Percentiles rank a stretch among this genome's conserved stretches.
Evolutionary conservation across 768 basidiomycete species (phyloP).

Genomic region (Tricholoma flavovirens): DNA sequence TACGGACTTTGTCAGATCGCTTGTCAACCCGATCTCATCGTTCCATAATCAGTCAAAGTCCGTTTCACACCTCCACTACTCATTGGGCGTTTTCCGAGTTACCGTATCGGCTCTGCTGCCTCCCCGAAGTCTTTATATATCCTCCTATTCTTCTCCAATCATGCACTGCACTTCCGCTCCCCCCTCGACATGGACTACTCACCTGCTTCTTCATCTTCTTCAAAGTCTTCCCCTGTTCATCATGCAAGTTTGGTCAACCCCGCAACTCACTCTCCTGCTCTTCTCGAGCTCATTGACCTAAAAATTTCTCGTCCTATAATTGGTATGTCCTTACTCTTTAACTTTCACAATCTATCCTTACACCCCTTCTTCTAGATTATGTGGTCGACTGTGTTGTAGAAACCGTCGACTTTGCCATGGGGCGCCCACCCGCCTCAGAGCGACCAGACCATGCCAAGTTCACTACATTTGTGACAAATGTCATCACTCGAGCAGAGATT

Average conservation of each 20-base stretch:
- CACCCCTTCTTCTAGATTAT: conserved; percentile 45
- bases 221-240: conserved; percentile 32
- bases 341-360: conserved; percentile 1
- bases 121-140: conserved; percentile 30
- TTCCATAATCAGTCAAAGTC: conserved; percentile 9
- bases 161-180: conserved; percentile 12
- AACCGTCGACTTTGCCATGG: conserved; percentile 72
- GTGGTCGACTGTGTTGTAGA: conserved; percentile 63
- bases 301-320: conserved; percentile 57
- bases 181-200: conserved; percentile 18
- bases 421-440: conserved; percentile 44
- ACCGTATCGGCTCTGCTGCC: conserved; percentile 28
- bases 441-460: conserved; percentile 53
- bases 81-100: conserved; percentile 21
- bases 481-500: conserved; percentile 70
- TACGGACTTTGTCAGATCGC: conserved; percentile 18
- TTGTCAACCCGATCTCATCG: conserved; percentile 17
- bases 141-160: conserved; percentile 13
- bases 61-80: conserved; percentile 10
- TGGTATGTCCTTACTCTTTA: conserved; percentile 41
- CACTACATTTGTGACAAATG: conserved; percentile 57
- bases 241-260: conserved; percentile 56
- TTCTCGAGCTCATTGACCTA: conserved; percentile 63
- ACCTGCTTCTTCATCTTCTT: conserved; percentile 16
- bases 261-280: conserved; percentile 53